Conservation (phyloP, 768 basidiomycete genomes). For the Russula vinacea region DNA sequence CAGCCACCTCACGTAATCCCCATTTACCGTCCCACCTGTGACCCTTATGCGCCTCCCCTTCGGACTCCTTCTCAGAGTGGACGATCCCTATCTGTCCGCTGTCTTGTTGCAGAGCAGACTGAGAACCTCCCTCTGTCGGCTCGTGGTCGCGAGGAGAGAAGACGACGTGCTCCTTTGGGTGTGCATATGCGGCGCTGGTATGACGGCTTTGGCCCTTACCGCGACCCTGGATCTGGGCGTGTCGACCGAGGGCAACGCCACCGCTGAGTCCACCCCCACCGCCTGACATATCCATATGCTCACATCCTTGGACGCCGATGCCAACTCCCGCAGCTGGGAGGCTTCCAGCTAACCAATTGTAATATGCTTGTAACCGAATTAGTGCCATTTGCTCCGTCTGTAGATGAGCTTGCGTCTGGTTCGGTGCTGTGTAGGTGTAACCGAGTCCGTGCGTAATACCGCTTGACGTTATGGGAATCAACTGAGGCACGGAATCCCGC, state of each 20-base stretch:
- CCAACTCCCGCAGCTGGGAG: background rate
- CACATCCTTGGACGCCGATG: background rate
- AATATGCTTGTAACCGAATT: slow-evolving; percentile 20
- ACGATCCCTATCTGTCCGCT: background rate
- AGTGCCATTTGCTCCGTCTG: slow-evolving; percentile 21
- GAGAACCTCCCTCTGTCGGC: slow-evolving; percentile 5
- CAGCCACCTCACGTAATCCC: slow-evolving; percentile 21
- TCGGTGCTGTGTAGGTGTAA: slow-evolving; percentile 13
- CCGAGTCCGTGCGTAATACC: slow-evolving; percentile 1
- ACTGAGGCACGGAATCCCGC: background rate
- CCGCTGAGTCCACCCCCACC: slow-evolving; percentile 19
- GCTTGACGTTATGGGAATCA: slow-evolving; percentile 3
- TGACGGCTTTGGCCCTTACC: slow-evolving; percentile 22
- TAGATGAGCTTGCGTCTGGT: slow-evolving; percentile 8
- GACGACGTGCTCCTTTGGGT: slow-evolving; percentile 27
- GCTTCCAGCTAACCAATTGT: slow-evolving; percentile 16
- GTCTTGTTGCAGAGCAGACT: background rate
- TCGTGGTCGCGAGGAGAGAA: slow-evolving; percentile 25
- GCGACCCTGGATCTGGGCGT: slow-evolving; percentile 17
- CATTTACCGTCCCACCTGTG: slow-evolving; percentile 24
- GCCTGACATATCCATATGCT: slow-evolving; percentile 27
- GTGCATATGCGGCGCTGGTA: slow-evolving; percentile 19
- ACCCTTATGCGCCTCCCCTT: background rate
- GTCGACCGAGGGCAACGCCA: slow-evolving; percentile 25
- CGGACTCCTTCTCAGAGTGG: background rate